Evolutionary conservation across 2,329 filamentous ascomycete species (phyloP).

Genomic region (Acephala macrosclerotiorum): DNA sequence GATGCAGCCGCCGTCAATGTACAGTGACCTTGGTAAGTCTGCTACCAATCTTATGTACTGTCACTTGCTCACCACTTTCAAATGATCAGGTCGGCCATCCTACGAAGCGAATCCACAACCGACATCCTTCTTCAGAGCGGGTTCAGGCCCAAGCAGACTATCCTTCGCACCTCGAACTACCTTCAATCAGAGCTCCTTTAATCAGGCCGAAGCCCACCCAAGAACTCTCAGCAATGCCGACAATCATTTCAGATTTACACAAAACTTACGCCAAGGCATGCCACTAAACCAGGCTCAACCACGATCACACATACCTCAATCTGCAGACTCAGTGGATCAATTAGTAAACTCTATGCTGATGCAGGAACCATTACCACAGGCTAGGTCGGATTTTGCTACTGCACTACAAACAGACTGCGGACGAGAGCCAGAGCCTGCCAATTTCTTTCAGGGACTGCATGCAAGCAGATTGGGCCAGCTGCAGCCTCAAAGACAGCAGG

Average conservation of each 20-base stretch:
- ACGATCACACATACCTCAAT: conserved; percentile 15
- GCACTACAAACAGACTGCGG: background rate
- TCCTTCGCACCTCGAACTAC: conserved; percentile 34
- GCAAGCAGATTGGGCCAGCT: conserved; percentile 30
- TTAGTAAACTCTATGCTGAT: conserved; percentile 38
- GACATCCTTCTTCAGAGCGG: background rate
- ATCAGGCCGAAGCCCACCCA: conserved; percentile 28
- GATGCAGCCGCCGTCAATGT: conserved; percentile 16
- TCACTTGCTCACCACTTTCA: background rate
- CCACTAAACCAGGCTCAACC: conserved; percentile 24
- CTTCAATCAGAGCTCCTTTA: conserved; percentile 30
- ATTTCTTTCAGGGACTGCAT: conserved; percentile 29
- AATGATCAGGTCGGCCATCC: background rate
- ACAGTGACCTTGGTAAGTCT: conserved; percentile 25
- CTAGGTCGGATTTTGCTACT: background rate
- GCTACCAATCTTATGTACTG: background rate
- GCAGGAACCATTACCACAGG: conserved; percentile 26
- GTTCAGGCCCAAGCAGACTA: conserved; percentile 27
- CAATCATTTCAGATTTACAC: conserved; percentile 40
- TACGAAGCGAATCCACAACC: background rate
- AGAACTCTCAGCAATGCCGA: conserved; percentile 34
- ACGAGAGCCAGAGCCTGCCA: conserved; percentile 12
- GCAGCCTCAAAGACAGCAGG: conserved; percentile 38
- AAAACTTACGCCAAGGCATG: conserved; percentile 34
- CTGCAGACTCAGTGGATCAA: conserved; percentile 30